A percentile compares a stretch with the other conserved stretches of the same genome.
phyloP scores from a whole-genome alignment of 495 filamentous ascomycete species.

The Penicillium pancosmium region DNA sequence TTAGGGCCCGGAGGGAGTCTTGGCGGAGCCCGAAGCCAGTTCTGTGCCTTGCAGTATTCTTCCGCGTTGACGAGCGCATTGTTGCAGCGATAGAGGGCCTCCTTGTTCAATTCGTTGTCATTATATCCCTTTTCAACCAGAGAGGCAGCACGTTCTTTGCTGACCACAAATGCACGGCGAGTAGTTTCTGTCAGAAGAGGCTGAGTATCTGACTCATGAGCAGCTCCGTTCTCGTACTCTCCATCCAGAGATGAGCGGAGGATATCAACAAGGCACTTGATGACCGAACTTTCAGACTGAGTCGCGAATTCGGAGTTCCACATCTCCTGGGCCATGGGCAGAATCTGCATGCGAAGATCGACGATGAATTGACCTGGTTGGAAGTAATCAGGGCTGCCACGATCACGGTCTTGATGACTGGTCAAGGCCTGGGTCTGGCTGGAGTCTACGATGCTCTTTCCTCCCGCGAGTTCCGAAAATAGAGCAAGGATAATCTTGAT shows the following conservation, averaged over 20 bases:
- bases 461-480: slow-evolving; percentile 72
- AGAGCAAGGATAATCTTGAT: slow-evolving; percentile 85
- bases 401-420: slow-evolving; percentile 55
- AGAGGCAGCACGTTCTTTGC: slow-evolving; percentile 45
- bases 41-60: slow-evolving; percentile 74
- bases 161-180: slow-evolving; percentile 50
- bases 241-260: slow-evolving; percentile 76
- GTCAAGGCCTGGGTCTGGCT: slow-evolving; percentile 64
- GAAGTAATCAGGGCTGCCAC: slow-evolving; percentile 66
- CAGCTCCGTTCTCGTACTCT: slow-evolving; percentile 71
- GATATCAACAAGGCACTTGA: slow-evolving; percentile 82
- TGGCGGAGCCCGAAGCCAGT: slow-evolving; percentile 40
- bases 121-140: slow-evolving; percentile 51
- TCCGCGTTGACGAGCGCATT: slow-evolving; percentile 59
- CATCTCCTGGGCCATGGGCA: slow-evolving; percentile 76
- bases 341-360: slow-evolving; percentile 78
- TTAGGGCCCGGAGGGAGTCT: slow-evolving; percentile 63
- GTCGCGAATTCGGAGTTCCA: slow-evolving; percentile 77
- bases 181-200: slow-evolving; percentile 37
- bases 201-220: slow-evolving; percentile 59
- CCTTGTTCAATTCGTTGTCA: slow-evolving; percentile 63
- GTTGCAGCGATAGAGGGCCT: slow-evolving; percentile 82
- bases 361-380: slow-evolving; percentile 78
- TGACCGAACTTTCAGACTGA: slow-evolving; percentile 70
- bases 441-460: slow-evolving; percentile 79